phyloP scores from a whole-genome alignment of 1,284 basidiomycete genomes.

The Cystobasidiaceae sp. region DNA sequence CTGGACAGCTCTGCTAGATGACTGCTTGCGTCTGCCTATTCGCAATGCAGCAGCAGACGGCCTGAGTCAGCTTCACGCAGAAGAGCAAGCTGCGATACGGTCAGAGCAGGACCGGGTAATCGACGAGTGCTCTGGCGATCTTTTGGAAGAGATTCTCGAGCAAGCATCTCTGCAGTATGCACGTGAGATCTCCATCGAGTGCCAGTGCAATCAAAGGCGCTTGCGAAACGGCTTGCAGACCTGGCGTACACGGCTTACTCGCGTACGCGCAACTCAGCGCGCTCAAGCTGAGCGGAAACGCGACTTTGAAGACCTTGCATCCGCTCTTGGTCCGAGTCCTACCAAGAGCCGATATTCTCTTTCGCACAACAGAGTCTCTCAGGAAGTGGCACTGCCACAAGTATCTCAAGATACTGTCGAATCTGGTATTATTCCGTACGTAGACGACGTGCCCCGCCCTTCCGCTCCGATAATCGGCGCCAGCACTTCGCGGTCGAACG shows the following conservation, averaged over 20 bases:
- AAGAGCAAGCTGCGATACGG: neutral
- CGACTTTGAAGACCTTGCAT: conserved; percentile 4
- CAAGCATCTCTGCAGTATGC: neutral
- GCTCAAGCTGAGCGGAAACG: neutral
- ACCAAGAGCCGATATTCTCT: neutral
- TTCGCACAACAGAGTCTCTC: neutral
- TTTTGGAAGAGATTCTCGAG: neutral
- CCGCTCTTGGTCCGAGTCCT: conserved; percentile 1
- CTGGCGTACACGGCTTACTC: neutral
- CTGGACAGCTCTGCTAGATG: neutral
- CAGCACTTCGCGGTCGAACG: too few species aligned
- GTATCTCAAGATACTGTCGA: too few species aligned
- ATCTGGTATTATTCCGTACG: too few species aligned
- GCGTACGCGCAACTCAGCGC: neutral
- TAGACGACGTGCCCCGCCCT: too few species aligned
- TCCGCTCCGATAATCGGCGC: too few species aligned
- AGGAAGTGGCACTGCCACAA: neutral
- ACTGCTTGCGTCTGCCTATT: neutral
- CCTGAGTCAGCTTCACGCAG: neutral
- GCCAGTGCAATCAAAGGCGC: neutral
- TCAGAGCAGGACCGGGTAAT: conserved; percentile 10
- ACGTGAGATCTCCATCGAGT: neutral
- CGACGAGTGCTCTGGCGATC: conserved; percentile 6
- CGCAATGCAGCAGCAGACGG: conserved; percentile 13
- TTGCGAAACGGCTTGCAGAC: neutral